Conservation (phyloP, 2,329 filamentous ascomycete species). For the Triangularia setosa region DNA sequence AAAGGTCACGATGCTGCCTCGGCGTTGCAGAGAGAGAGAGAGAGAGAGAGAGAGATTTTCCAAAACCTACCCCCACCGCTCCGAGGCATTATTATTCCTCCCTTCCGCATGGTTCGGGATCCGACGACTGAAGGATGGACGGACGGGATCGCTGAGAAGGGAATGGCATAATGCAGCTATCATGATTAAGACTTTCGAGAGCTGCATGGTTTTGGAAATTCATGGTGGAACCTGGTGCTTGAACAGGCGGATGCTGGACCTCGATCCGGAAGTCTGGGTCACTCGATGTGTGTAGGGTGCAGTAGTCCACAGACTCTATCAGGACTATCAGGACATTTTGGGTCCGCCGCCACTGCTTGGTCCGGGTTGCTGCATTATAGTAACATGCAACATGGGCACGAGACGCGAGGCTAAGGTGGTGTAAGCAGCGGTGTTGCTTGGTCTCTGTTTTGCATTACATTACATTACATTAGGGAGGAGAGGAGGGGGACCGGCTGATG, state of each 20-base stretch:
- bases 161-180: slow-evolving; percentile 2
- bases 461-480: background rate
- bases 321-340: slow-evolving; percentile 1
- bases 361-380: slow-evolving; percentile 13
- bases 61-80: background rate
- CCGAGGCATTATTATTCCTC: slow-evolving; percentile 1
- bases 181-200: background rate
- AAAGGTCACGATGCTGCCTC: slow-evolving; percentile 1
- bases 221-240: background rate
- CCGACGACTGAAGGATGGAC: background rate
- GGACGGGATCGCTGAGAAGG: background rate
- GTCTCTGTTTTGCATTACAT: background rate
- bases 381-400: slow-evolving; percentile 3
- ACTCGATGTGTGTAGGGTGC: slow-evolving; percentile 12
- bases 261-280: slow-evolving; percentile 18
- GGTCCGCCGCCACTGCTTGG: slow-evolving; percentile 11
- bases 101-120: slow-evolving; percentile 5
- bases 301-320: slow-evolving; percentile 1
- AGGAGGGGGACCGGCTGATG: background rate
- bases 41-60: slow-evolving; percentile 1
- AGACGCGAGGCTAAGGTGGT: slow-evolving; percentile 5
- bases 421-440: slow-evolving; percentile 12
- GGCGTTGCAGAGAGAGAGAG: slow-evolving; percentile 1
- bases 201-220: background rate
- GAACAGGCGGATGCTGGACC: slow-evolving; percentile 1